Evolutionary conservation across 805 yeast genomes (phyloP).

Genomic region (Brettanomyces custersianus): DNA sequence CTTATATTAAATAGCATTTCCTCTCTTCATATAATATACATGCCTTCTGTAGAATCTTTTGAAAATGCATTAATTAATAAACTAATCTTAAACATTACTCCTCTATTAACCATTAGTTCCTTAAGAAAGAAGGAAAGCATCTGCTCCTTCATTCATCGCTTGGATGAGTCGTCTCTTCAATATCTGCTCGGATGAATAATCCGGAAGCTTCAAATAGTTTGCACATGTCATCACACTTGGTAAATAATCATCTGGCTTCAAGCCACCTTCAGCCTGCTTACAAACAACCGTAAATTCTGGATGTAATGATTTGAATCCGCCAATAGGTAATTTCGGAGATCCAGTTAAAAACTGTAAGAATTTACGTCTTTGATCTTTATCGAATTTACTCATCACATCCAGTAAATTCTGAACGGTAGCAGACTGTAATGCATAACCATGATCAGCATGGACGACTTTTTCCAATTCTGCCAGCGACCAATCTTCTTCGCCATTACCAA

Average conservation of each 20-base stretch:
- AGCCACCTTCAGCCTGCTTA: conserved; percentile 66
- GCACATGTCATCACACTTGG: conserved; percentile 99
- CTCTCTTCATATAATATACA: too few species aligned
- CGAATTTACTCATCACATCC: conserved; percentile 50
- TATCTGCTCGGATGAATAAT: conserved; percentile 55
- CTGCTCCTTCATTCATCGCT: conserved; percentile 84
- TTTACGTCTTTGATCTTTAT: conserved; percentile 46
- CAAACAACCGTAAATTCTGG: conserved; percentile 86
- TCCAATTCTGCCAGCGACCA: conserved; percentile 64
- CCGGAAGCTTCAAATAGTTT: conserved; percentile 83
- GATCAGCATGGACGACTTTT: conserved; percentile 70
- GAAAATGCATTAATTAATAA: too few species aligned
- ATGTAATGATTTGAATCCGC: conserved; percentile 76
- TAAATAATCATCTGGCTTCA: conserved; percentile 65
- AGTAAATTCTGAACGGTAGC: conserved; percentile 50
- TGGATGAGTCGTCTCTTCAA: conserved; percentile 50
- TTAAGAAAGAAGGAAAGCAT: conserved; percentile 72
- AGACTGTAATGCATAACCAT: conserved; percentile 76
- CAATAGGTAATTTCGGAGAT: conserved; percentile 85
- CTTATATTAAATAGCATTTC: too few species aligned
- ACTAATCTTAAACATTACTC: too few species aligned
- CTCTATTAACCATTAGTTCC: too few species aligned
- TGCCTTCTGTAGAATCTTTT: too few species aligned
- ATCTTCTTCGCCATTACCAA: conserved; percentile 79
- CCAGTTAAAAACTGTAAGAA: conserved; percentile 89